A percentile compares a stretch with the other conserved stretches of the same genome.
Evolutionary conservation across 2,329 filamentous ascomycete species (phyloP).

Genomic region (Aspergillus aculeatinus): DNA sequence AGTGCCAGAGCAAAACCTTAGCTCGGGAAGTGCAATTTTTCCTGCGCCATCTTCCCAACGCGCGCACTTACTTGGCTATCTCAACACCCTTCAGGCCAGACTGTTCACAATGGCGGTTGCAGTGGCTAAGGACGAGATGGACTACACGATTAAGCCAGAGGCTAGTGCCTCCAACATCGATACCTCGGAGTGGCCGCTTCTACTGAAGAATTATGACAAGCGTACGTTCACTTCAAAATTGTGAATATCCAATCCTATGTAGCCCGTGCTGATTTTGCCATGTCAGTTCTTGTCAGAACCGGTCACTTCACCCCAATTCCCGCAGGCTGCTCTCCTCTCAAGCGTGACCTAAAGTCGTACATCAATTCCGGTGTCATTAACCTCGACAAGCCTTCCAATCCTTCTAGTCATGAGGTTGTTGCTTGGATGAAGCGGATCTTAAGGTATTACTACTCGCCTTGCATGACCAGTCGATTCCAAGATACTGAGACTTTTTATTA

Average conservation of each 20-base stretch:
- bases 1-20: conserved; percentile 24
- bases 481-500: conserved; percentile 22
- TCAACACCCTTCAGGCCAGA: conserved; percentile 20
- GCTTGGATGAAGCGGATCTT: conserved; percentile 99
- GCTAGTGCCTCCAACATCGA: conserved; percentile 73
- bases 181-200: conserved; percentile 86
- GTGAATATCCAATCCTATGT: conserved; percentile 8
- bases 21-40: conserved; percentile 24
- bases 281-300: conserved; percentile 80
- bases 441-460: conserved; percentile 55
- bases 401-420: conserved; percentile 96
- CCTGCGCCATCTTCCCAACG: conserved; percentile 21
- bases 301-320: conserved; percentile 97
- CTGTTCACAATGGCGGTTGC: conserved; percentile 36
- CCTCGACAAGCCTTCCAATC: conserved; percentile 95
- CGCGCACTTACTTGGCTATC: conserved; percentile 18
- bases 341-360: conserved; percentile 95
- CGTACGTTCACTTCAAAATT: conserved; percentile 55
- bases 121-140: conserved; percentile 63
- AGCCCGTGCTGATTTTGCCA: conserved; percentile 16
- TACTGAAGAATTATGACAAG: conserved; percentile 95
- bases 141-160: conserved; percentile 91
- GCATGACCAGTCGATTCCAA: not conserved
- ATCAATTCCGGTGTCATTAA: conserved; percentile 98
- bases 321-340: conserved; percentile 84